phyloP scores from a whole-genome alignment of 2,329 filamentous ascomycete species.

The Fusarium decemcellulare region DNA sequence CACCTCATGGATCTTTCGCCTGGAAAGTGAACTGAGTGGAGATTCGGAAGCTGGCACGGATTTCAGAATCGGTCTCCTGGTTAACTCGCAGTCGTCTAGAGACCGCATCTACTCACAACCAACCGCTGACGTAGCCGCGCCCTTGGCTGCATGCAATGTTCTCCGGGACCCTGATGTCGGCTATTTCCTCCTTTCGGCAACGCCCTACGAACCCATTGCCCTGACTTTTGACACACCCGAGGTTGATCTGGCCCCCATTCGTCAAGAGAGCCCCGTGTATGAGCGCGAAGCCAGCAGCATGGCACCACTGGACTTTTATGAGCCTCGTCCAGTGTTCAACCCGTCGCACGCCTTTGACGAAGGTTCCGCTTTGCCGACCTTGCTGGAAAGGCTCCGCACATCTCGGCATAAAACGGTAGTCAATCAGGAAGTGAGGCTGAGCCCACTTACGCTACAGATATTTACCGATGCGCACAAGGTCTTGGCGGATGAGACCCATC shows the following conservation, averaged over 20 bases:
- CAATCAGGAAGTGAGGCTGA: constrained; percentile 78
- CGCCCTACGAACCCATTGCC: constrained; percentile 69
- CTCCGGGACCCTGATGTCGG: constrained; percentile 74
- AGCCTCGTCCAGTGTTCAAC: constrained; percentile 77
- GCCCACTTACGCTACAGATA: constrained; percentile 78
- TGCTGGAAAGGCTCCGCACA: constrained; percentile 71
- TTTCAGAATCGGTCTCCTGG: constrained; percentile 72
- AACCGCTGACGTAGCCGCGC: constrained; percentile 60
- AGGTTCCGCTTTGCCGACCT: constrained; percentile 66
- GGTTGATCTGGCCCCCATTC: constrained; percentile 60
- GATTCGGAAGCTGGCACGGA: constrained; percentile 71
- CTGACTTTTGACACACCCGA: constrained; percentile 73
- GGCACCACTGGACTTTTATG: constrained; percentile 66
- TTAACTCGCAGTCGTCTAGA: constrained; percentile 70
- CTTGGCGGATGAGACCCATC: constrained; percentile 77
- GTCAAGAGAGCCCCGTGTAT: constrained; percentile 59
- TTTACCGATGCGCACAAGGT: constrained; percentile 82
- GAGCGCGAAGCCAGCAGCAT: constrained; percentile 60
- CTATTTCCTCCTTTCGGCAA: constrained; percentile 74
- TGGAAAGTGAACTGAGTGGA: constrained; percentile 72
- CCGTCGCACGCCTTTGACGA: constrained; percentile 73
- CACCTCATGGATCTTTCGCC: constrained; percentile 73
- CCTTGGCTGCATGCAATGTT: constrained; percentile 67
- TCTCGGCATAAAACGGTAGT: constrained; percentile 73
- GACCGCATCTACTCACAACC: constrained; percentile 71